These are phyloP conservation scores for Crithidia mellificae DNA, from an alignment of 208 protist genomes.

Conservation along the genomic window DNA sequence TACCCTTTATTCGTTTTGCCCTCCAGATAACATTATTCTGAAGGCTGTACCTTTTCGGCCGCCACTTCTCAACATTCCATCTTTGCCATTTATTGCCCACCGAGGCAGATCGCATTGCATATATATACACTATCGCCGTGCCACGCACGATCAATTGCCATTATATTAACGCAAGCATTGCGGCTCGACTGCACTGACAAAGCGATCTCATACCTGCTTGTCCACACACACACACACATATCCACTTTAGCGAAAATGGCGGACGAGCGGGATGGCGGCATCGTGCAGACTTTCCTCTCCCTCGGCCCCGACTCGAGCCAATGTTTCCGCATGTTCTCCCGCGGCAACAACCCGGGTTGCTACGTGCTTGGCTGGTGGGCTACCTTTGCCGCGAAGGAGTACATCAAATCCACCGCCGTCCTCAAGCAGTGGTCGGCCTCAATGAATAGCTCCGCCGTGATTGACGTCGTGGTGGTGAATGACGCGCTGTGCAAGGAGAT, in stretches of 20 bases:
- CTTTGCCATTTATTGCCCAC: no score
- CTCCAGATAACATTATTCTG: no score
- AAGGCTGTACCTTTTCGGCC: no score
- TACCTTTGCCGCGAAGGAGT: constrained; percentile 69
- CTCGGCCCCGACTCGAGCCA: constrained; percentile 65
- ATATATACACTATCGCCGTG: no score
- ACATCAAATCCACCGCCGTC: constrained; percentile 85
- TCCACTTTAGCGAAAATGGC: constrained; percentile 35
- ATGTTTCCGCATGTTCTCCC: constrained; percentile 79
- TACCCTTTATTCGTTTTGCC: no score
- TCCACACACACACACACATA: no score
- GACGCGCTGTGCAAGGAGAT: constrained; percentile 83
- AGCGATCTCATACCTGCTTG: no score
- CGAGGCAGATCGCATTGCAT: no score
- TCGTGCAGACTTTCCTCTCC: constrained; percentile 65
- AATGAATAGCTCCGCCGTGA: constrained; percentile 1
- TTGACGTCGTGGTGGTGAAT: constrained; percentile 80
- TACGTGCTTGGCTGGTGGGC: constrained; percentile 86
- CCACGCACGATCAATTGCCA: no score
- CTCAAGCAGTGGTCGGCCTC: constrained; percentile 65
- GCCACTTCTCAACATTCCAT: no score
- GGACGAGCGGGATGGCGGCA: constrained; percentile 68
- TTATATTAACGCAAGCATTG: no score
- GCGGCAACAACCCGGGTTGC: constrained; percentile 62
- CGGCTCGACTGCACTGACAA: no score